These are phyloP conservation scores for Helotiales sp. DNA, from an alignment of 2,329 filamentous ascomycete species.

Conservation along the genomic window DNA sequence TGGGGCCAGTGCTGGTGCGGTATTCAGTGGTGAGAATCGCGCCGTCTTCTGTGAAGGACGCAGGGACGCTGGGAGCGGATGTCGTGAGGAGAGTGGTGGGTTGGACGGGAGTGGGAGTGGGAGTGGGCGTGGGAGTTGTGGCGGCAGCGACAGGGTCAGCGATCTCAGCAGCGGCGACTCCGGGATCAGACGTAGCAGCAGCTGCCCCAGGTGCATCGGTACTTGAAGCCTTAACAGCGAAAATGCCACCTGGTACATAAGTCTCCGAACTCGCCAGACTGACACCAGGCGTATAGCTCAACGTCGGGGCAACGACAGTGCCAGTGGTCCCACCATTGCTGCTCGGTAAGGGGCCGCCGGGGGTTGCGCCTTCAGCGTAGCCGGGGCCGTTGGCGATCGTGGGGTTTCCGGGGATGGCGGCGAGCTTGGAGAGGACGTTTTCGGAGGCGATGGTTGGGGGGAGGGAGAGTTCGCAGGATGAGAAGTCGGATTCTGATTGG, in stretches of 20 bases:
- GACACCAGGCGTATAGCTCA: slow-evolving; percentile 39
- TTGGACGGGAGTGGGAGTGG: slow-evolving; percentile 14
- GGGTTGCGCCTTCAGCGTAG: slow-evolving; percentile 41
- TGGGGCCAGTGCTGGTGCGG: slow-evolving; percentile 46
- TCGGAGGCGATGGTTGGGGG: slow-evolving; percentile 63
- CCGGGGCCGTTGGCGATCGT: slow-evolving; percentile 52
- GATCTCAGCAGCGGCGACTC: slow-evolving; percentile 4
- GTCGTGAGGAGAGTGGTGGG: background rate
- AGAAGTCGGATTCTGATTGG: slow-evolving; percentile 59
- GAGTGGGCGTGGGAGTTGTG: slow-evolving; percentile 29
- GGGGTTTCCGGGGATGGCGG: slow-evolving; percentile 69
- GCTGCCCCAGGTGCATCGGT: background rate
- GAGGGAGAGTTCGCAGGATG: slow-evolving; percentile 67
- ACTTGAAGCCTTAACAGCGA: slow-evolving; percentile 27
- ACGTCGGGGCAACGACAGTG: slow-evolving; percentile 32
- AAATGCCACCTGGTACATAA: slow-evolving; percentile 42
- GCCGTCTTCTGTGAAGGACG: slow-evolving; percentile 19
- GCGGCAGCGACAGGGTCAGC: background rate
- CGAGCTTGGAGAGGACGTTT: slow-evolving; percentile 53
- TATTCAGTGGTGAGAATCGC: slow-evolving; percentile 57
- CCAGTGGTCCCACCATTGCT: slow-evolving; percentile 19
- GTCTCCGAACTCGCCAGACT: slow-evolving; percentile 29
- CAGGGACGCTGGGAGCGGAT: slow-evolving; percentile 2
- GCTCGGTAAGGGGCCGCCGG: slow-evolving; percentile 20
- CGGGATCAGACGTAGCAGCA: background rate